Percentiles rank a stretch among this genome's conserved stretches.
Conservation (phyloP, 1,284 basidiomycete species). For the Xerocomus nothofagi region DNA sequence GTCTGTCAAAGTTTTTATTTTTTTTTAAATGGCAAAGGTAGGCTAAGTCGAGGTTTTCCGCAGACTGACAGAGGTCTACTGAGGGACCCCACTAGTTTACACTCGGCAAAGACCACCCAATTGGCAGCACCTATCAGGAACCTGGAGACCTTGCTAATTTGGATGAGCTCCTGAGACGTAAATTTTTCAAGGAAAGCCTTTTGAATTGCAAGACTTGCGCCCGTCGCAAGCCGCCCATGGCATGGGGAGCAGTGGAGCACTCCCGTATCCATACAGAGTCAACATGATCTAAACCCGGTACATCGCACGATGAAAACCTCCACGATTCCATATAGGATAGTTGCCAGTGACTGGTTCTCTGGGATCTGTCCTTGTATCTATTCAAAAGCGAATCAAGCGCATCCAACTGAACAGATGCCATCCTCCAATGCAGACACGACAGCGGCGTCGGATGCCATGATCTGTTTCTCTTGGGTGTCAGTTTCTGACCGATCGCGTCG, state of each 20-base stretch:
- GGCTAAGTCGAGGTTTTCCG: neutral
- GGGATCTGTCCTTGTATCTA: slow-evolving; percentile 36
- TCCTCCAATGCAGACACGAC: slow-evolving; percentile 34
- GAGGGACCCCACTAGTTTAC: slow-evolving; percentile 6
- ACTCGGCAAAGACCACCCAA: slow-evolving; percentile 14
- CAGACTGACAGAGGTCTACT: slow-evolving; percentile 14
- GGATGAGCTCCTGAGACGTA: slow-evolving; percentile 20
- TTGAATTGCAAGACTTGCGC: neutral
- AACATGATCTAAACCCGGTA: slow-evolving; percentile 36
- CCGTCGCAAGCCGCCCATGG: neutral
- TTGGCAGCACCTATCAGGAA: slow-evolving; percentile 7
- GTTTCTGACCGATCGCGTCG: slow-evolving; percentile 15
- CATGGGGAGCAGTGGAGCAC: too few relatives aligned
- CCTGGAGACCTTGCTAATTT: slow-evolving; percentile 8
- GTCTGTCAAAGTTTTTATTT: slow-evolving; percentile 12
- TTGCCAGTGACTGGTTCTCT: slow-evolving; percentile 25
- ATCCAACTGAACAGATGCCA: slow-evolving; percentile 37
- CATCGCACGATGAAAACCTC: slow-evolving; percentile 35
- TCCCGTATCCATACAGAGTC: slow-evolving; percentile 9
- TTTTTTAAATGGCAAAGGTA: neutral
- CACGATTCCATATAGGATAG: slow-evolving; percentile 34
- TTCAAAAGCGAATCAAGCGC: slow-evolving; percentile 13
- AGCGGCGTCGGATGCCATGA: slow-evolving; percentile 21
- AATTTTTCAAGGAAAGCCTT: slow-evolving; percentile 14
- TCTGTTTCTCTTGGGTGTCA: slow-evolving; percentile 24